Evolutionary conservation across 2,329 filamentous ascomycete species (phyloP), one percentile per base, ranked within the genome.

Genomic region (Annulohypoxylon truncatum): DNA sequence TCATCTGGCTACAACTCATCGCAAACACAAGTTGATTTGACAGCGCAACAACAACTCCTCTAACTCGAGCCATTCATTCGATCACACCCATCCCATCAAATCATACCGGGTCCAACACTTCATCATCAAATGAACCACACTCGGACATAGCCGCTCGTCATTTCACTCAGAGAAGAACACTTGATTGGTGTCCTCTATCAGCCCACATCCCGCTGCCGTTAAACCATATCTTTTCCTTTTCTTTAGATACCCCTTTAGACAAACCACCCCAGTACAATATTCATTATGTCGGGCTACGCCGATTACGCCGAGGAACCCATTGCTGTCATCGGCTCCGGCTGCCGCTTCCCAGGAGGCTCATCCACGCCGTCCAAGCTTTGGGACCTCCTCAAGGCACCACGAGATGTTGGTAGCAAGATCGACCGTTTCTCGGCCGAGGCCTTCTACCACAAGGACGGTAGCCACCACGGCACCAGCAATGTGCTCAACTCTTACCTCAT

Each of bases 281-380:
- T 33, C 54, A 57, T 28, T 22, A 57, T 57, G 54, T 57, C 54
- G 54, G 54, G 54, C 42, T 57, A 57, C 42, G 42, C 54, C 54
- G 54, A 57, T 31, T 54, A 54, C 52, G 35, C 52, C 24, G 52
- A 54, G 24, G 78, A 80, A 55, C 79, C 80, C 20, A 82, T 82
- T 59, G 81, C 80, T n/a, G 75, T 82, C 28, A 72, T 83, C 52
- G 80, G 81, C 53, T 77, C 50, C n/a, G 78, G 73, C 3, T 82
- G 79, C 67, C 77, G 79, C 9, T 80, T 82, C 28, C 78, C 80
- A 4, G 79, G 80, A 2, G 71, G 70, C 42, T 72, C 77, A 1
- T 75, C 63, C 12, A 74, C 74, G 9, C 76, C 79, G 1, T 77
- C 78, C 1, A 73, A 74, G 61, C 72, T 81, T 2, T 81, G 79